Conservation (phyloP, 768 basidiomycete species). For the Strobilomyces confusus region DNA sequence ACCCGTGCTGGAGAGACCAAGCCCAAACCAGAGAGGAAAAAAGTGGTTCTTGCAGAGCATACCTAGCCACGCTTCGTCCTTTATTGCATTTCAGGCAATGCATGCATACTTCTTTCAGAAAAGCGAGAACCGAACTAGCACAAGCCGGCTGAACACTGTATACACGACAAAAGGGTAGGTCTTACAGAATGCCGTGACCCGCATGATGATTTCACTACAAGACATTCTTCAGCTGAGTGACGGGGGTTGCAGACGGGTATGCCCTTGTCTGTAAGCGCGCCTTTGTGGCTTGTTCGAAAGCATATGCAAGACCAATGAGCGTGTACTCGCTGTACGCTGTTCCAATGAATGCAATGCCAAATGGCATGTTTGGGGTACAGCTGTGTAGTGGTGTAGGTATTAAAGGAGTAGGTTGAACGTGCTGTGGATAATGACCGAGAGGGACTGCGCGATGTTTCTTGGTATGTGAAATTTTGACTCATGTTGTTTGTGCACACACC, state of each 20-base stretch:
- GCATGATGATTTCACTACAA: constrained; percentile 12
- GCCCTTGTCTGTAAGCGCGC: constrained; percentile 46
- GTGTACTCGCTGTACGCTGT: constrained; percentile 58
- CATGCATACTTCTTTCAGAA: background rate
- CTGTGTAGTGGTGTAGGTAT: constrained; percentile 40
- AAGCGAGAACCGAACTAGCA: background rate
- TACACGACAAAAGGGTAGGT: constrained; percentile 1
- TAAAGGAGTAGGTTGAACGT: constrained; percentile 36
- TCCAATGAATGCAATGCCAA: constrained; percentile 60
- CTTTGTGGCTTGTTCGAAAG: constrained; percentile 63
- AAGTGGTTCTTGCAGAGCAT: constrained; percentile 80
- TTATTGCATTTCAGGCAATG: constrained; percentile 6
- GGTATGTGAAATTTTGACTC: background rate
- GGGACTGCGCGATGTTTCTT: constrained; percentile 37
- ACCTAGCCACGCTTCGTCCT: constrained; percentile 23
- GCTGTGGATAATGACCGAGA: constrained; percentile 53
- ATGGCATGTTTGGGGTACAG: constrained; percentile 46
- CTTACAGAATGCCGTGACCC: background rate
- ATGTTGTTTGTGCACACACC: constrained; percentile 34
- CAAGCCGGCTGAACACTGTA: constrained; percentile 3
- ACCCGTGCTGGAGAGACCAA: constrained; percentile 81
- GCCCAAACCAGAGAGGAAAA: constrained; percentile 90
- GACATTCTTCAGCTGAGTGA: constrained; percentile 44
- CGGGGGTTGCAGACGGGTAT: constrained; percentile 50
- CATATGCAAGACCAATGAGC: constrained; percentile 56